phyloP scores from a whole-genome alignment of 345 rosid species.

The Theobroma cacao region DNA sequence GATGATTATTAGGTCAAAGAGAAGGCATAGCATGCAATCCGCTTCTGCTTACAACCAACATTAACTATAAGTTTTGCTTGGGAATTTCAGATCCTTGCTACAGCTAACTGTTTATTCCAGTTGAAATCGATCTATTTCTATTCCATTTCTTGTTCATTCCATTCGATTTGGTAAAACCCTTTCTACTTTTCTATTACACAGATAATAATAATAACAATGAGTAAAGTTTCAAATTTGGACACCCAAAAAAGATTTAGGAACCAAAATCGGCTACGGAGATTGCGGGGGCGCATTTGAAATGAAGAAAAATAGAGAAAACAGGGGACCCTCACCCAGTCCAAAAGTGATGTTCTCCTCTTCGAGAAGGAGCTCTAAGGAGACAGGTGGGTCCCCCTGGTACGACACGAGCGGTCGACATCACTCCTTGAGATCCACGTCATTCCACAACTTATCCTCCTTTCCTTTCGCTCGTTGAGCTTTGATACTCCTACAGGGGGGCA shows the following conservation, averaged over 20 bases:
- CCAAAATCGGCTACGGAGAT: constrained; percentile 36
- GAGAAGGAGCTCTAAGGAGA: constrained; percentile 8
- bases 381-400: constrained; percentile 31
- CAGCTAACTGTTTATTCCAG: too few relatives aligned
- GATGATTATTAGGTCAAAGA: too few relatives aligned
- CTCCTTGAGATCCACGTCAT: constrained; percentile 50
- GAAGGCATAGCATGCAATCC: too few relatives aligned
- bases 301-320: background rate
- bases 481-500: background rate
- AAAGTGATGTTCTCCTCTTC: background rate
- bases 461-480: background rate
- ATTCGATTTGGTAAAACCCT: too few relatives aligned
- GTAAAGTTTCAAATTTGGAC: background rate
- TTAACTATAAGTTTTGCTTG: too few relatives aligned
- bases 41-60: too few relatives aligned
- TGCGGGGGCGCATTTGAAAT: constrained; percentile 25
- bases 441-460: constrained; percentile 21
- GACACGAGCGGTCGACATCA: constrained; percentile 43
- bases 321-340: background rate
- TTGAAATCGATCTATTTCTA: too few relatives aligned
- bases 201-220: too few relatives aligned
- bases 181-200: too few relatives aligned
- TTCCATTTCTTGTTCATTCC: too few relatives aligned
- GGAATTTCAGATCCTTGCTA: too few relatives aligned
- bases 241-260: background rate